phyloP scores from a whole-genome alignment of 2,329 filamentous ascomycete species.

The Alternaria dauci region DNA sequence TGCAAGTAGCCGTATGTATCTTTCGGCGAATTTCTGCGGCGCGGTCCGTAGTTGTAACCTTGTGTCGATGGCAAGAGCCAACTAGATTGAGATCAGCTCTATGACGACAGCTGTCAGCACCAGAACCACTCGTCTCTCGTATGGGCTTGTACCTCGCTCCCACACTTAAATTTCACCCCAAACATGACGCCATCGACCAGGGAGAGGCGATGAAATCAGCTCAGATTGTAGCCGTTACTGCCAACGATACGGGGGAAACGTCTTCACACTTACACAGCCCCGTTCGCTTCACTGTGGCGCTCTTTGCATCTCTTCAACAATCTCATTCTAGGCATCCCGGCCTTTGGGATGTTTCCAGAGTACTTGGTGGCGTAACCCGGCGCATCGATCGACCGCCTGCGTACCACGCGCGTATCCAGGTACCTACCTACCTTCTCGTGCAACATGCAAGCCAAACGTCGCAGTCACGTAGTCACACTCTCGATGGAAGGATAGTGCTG shows the following conservation, averaged over 20 bases:
- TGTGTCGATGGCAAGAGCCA: neutral
- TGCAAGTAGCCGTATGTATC: constrained; percentile 13
- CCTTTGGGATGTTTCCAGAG: constrained; percentile 13
- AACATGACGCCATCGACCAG: neutral
- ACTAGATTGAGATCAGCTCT: constrained; percentile 7
- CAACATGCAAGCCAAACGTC: constrained; percentile 9
- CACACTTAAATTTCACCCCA: neutral
- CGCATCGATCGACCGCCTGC: neutral
- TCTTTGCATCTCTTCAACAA: constrained; percentile 12
- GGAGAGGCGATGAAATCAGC: neutral
- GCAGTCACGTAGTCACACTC: constrained; percentile 19
- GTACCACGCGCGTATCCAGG: constrained; percentile 11
- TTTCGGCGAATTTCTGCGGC: constrained; percentile 11
- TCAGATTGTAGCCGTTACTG: neutral
- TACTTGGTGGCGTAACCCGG: constrained; percentile 20
- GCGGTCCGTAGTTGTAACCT: constrained; percentile 14
- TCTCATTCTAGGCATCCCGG: constrained; percentile 5
- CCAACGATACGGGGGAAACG: neutral
- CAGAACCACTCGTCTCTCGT: neutral
- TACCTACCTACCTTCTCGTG: constrained; percentile 13
- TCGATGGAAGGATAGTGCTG: constrained; percentile 10
- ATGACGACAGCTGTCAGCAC: constrained; percentile 9
- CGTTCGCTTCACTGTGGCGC: constrained; percentile 18
- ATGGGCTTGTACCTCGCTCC: neutral
- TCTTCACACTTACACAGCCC: constrained; percentile 9